Evolutionary conservation across 2,329 filamentous ascomycete species (phyloP).

Genomic region (Alternaria panax): DNA sequence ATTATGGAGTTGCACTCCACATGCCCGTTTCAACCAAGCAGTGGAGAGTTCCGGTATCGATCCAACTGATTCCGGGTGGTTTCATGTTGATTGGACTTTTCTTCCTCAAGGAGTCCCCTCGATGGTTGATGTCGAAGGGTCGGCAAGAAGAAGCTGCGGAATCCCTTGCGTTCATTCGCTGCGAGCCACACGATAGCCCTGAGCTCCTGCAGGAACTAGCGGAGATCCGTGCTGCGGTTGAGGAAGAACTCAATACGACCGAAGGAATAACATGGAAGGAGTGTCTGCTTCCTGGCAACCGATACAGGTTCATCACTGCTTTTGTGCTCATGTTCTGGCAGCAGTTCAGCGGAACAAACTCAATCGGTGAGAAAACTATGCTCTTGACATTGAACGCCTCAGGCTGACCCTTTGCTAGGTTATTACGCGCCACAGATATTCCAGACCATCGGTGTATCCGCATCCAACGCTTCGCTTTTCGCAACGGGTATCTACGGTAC

Average conservation of each 20-base stretch:
- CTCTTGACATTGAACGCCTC: neutral
- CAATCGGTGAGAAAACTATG: constrained; percentile 53
- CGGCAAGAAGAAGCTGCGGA: constrained; percentile 62
- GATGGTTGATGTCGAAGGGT: constrained; percentile 55
- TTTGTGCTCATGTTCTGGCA: constrained; percentile 80
- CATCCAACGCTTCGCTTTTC: constrained; percentile 32
- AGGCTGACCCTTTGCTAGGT: constrained; percentile 42
- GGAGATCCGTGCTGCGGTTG: constrained; percentile 71
- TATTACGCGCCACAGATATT: constrained; percentile 79
- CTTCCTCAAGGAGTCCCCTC: constrained; percentile 55
- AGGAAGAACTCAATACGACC: constrained; percentile 73
- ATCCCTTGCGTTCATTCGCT: constrained; percentile 55
- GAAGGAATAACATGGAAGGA: constrained; percentile 43
- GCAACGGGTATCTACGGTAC: constrained; percentile 69
- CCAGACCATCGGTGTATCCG: constrained; percentile 67
- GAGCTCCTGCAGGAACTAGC: constrained; percentile 66
- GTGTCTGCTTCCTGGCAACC: constrained; percentile 66
- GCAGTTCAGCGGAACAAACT: constrained; percentile 79
- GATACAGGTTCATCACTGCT: constrained; percentile 70
- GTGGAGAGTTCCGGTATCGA: constrained; percentile 62
- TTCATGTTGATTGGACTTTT: constrained; percentile 59
- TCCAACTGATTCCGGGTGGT: constrained; percentile 72
- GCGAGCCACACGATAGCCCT: constrained; percentile 8
- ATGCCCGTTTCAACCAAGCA: constrained; percentile 54
- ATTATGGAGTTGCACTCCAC: constrained; percentile 55